These are phyloP conservation scores for Hsuehochloa calcarea DNA, from an alignment of 176 grass and related monocot genomes.

Conservation along the genomic window DNA sequence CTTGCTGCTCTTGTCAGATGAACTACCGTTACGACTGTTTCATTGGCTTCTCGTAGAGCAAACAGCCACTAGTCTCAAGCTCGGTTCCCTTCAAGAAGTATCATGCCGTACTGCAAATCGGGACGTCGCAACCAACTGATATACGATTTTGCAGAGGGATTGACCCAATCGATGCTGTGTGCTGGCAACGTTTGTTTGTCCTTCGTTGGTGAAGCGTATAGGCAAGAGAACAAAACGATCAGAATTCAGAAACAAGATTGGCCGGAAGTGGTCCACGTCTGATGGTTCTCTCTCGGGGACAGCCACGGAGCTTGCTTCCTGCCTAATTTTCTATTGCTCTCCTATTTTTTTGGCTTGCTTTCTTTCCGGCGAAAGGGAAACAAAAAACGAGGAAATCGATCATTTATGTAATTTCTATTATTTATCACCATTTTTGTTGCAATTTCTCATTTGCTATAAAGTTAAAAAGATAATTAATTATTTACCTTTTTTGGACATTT, in stretches of 20 bases:
- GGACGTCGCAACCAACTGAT: conserved; percentile 21
- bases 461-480: too few relatives aligned
- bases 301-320: not conserved
- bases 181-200: not conserved
- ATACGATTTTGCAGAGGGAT: not conserved
- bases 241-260: not conserved
- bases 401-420: too few relatives aligned
- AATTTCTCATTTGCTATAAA: too few relatives aligned
- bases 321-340: not conserved
- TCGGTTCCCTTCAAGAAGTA: not conserved
- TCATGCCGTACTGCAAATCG: not conserved
- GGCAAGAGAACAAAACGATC: not conserved
- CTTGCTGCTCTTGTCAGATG: not conserved
- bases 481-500: too few relatives aligned
- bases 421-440: too few relatives aligned
- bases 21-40: not conserved
- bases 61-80: not conserved
- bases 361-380: too few relatives aligned
- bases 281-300: not conserved
- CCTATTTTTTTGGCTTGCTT: not conserved
- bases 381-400: too few relatives aligned
- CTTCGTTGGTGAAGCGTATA: not conserved
- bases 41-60: not conserved
- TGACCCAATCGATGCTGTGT: not conserved
- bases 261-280: not conserved